Percentiles rank a stretch among this genome's conserved stretches.
These are phyloP conservation scores for Leishmania major DNA, from an alignment of 208 protist genomes.

Conservation along the genomic window DNA sequence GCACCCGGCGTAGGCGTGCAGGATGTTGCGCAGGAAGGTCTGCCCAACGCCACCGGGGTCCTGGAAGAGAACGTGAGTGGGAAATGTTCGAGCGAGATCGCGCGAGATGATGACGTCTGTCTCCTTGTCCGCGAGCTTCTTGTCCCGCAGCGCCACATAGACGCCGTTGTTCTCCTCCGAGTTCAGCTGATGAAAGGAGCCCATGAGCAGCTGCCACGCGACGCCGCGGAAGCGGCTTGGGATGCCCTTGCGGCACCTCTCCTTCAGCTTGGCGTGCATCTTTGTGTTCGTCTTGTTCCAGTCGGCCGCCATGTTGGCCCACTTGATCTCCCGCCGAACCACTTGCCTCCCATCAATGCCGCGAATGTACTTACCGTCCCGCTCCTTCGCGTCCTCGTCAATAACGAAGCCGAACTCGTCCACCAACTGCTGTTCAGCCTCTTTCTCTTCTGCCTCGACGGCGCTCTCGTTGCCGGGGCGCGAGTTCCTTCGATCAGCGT, in stretches of 20 bases:
- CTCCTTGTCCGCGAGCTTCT: conserved; percentile 65
- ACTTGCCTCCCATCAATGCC: conserved; percentile 72
- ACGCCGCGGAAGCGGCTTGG: conserved; percentile 75
- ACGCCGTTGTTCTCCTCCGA: conserved; percentile 72
- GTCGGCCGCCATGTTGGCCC: conserved; percentile 87
- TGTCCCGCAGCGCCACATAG: conserved; percentile 71
- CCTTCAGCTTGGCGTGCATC: conserved; percentile 83
- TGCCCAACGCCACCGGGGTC: conserved; percentile 84
- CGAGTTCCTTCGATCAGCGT: conserved; percentile 6
- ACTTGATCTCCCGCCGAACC: conserved; percentile 86
- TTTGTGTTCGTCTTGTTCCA: conserved; percentile 78
- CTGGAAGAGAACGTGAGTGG: conserved; percentile 88
- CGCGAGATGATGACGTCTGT: conserved; percentile 71
- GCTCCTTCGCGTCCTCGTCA: conserved; percentile 62
- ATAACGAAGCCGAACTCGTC: conserved; percentile 93
- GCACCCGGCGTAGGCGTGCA: conserved; percentile 88
- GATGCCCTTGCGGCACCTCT: conserved; percentile 91
- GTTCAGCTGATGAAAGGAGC: conserved; percentile 74
- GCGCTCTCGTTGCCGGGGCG: conserved; percentile 16
- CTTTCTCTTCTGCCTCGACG: conserved; percentile 36
- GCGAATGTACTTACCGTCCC: conserved; percentile 66
- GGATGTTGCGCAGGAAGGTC: conserved; percentile 86
- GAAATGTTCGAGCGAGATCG: conserved; percentile 89
- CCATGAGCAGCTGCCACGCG: conserved; percentile 88
- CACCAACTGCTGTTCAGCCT: conserved; percentile 75